These are phyloP conservation scores for Fimicolochytrium jonesii DNA, from an alignment of 192 early-diverging fungal species.

Conservation along the genomic window DNA sequence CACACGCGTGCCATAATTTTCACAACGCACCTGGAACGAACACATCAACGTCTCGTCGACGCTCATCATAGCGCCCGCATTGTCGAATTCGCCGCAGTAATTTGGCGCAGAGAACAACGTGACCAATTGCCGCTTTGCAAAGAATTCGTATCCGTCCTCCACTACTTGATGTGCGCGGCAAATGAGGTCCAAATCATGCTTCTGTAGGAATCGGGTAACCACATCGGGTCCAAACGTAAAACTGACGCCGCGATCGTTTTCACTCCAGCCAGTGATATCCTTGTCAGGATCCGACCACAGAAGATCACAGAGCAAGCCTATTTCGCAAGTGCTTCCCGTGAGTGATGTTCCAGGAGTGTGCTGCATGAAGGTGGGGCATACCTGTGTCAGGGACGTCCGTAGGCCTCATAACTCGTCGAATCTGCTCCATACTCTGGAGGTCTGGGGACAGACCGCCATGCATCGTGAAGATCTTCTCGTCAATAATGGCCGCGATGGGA, in stretches of 20 bases:
- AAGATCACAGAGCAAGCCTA: constrained; percentile 88
- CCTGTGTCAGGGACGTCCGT: constrained; percentile 97
- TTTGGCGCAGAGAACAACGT: constrained; percentile 96
- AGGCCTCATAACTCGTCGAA: constrained; percentile 93
- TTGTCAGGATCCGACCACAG: constrained; percentile 98
- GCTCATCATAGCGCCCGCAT: constrained; percentile 68
- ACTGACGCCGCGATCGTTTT: constrained; percentile 94
- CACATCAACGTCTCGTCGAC: constrained; percentile 69
- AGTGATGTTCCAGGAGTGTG: background rate
- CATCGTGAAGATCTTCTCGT: constrained; percentile 98
- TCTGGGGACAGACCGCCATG: constrained; percentile 97
- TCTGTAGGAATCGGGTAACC: constrained; percentile 87
- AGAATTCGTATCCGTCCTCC: constrained; percentile 98
- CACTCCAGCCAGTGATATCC: constrained; percentile 91
- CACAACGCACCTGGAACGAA: constrained; percentile 53
- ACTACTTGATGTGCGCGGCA: constrained; percentile 98
- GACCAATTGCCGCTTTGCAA: constrained; percentile 92
- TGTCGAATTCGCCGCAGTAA: constrained; percentile 83
- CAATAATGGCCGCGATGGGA: constrained; percentile 94
- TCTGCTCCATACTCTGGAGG: constrained; percentile 96
- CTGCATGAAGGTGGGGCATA: constrained; percentile 20
- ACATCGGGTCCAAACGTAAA: constrained; percentile 97
- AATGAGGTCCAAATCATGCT: constrained; percentile 96
- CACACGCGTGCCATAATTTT: no score
- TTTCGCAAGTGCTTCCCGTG: background rate